Evolutionary conservation across 352 stramenopile species (phyloP).

Genomic region (Pythium vanterpoolii): DNA sequence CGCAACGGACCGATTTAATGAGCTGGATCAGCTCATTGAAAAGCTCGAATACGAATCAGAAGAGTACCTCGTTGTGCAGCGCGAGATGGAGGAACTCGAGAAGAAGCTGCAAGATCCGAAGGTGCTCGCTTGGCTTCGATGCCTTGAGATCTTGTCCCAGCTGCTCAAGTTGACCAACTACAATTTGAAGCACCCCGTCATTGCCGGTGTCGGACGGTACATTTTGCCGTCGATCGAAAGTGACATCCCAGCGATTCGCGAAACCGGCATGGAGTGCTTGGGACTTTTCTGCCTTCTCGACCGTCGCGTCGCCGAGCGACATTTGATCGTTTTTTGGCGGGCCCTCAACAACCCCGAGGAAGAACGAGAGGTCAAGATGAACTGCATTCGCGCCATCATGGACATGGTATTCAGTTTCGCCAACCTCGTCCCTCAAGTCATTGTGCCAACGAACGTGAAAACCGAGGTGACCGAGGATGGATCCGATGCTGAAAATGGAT

Average conservation of each 20-base stretch:
- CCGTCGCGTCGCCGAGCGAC: conserved; percentile 56
- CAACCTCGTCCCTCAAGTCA: conserved; percentile 49
- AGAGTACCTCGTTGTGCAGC: conserved; percentile 56
- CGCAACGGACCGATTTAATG: conserved; percentile 55
- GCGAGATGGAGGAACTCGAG: conserved; percentile 66
- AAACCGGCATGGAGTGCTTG: conserved; percentile 71
- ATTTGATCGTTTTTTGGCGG: conserved; percentile 77
- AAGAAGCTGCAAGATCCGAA: conserved; percentile 63
- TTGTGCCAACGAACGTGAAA: conserved; percentile 23
- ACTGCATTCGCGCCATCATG: conserved; percentile 67
- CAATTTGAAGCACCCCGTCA: conserved; percentile 59
- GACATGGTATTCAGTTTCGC: conserved; percentile 68
- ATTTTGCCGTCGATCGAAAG: conserved; percentile 78
- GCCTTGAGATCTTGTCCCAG: conserved; percentile 70
- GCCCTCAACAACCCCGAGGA: conserved; percentile 76
- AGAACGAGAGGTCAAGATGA: conserved; percentile 74
- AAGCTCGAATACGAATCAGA: conserved; percentile 50
- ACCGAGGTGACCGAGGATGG: conserved; percentile 21
- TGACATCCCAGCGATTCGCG: conserved; percentile 65
- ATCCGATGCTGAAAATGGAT: conserved; percentile 12
- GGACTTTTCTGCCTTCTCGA: conserved; percentile 72
- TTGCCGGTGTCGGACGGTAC: conserved; percentile 65
- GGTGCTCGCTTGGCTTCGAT: conserved; percentile 67
- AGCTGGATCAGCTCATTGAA: conserved; percentile 60
- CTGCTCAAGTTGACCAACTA: conserved; percentile 69